Percentiles rank a stretch among this genome's conserved stretches.
These are phyloP conservation scores for Phaeolepiota aurea DNA, from an alignment of 768 basidiomycete genomes.

Conservation along the genomic window DNA sequence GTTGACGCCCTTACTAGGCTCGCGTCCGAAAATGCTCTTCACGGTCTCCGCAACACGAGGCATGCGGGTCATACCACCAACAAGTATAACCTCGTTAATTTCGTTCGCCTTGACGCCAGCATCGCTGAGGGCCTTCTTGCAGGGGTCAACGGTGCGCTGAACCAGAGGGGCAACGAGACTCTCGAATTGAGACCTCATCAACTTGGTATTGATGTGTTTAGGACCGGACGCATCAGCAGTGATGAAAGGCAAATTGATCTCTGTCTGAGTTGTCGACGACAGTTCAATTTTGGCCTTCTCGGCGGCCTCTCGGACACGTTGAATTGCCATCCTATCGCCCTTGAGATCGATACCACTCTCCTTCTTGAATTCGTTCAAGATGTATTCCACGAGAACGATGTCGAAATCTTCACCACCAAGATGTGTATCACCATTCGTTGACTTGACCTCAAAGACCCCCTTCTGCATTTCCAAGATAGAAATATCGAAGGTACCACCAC, in stretches of 20 bases:
- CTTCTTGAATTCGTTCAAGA: constrained; percentile 93
- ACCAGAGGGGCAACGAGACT: constrained; percentile 74
- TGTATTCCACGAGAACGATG: constrained; percentile 75
- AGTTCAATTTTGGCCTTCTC: constrained; percentile 99
- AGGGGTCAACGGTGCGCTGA: constrained; percentile 87
- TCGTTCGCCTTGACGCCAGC: constrained; percentile 91
- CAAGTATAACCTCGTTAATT: constrained; percentile 94
- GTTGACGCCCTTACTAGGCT: constrained; percentile 98
- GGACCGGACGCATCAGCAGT: constrained; percentile 92
- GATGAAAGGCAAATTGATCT: constrained; percentile 97
- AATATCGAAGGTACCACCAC: constrained; percentile 99
- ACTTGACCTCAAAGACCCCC: constrained; percentile 99
- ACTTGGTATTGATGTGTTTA: constrained; percentile 92
- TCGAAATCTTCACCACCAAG: constrained; percentile 97
- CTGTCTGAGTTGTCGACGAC: constrained; percentile 90
- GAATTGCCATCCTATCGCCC: constrained; percentile 92
- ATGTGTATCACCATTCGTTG: constrained; percentile 98
- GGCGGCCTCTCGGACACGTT: constrained; percentile 97
- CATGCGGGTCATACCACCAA: constrained; percentile 99
- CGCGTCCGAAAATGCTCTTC: constrained; percentile 88
- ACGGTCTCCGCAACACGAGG: constrained; percentile 92
- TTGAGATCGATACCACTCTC: constrained; percentile 75
- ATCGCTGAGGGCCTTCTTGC: constrained; percentile 94
- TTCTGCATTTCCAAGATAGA: constrained; percentile 99
- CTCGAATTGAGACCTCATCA: constrained; percentile 89